Percentiles rank a stretch among this genome's conserved stretches.
Conservation (phyloP, 257 asterid genomes). For the Solanum chmielewskii region DNA sequence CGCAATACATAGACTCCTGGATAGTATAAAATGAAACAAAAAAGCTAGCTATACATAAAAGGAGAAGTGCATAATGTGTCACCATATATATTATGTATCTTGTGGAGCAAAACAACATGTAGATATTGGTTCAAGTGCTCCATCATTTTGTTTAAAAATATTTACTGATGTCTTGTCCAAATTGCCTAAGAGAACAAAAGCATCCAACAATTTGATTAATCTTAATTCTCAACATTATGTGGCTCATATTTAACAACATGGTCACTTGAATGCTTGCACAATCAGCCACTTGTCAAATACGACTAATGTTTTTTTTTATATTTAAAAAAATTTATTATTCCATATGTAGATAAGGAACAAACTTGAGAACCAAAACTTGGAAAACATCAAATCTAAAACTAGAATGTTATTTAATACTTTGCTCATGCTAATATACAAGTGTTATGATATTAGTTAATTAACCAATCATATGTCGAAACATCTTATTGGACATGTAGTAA, state of each 20-base stretch:
- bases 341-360: background rate
- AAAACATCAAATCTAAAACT: background rate
- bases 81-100: background rate
- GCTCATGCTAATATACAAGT: background rate
- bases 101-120: background rate
- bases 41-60: background rate
- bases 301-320: background rate
- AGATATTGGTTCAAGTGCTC: background rate
- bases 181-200: background rate
- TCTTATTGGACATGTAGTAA: background rate
- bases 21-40: background rate
- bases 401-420: background rate
- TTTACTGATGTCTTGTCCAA: background rate
- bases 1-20: too few relatives aligned
- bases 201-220: background rate
- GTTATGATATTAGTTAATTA: background rate
- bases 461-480: background rate
- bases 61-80: background rate
- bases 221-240: background rate
- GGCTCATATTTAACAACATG: background rate
- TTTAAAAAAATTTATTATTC: background rate
- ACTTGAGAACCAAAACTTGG: background rate
- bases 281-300: background rate
- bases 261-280: background rate
- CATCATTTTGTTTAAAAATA: background rate